Base-by-base conservation (phyloP, 345 rosid species). In the Cardiospermum halicacabum region DNA sequence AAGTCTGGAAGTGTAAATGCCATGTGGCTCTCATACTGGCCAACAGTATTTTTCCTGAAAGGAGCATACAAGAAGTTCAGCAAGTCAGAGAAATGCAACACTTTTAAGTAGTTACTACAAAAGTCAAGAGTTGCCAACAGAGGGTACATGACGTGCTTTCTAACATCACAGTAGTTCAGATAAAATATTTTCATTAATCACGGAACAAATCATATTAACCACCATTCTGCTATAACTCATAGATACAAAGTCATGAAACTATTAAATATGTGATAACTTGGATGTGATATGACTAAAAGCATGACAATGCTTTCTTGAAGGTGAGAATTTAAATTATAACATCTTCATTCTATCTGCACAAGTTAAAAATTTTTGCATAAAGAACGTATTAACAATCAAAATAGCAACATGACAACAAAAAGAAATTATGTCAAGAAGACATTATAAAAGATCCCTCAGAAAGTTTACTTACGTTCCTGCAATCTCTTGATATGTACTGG, bases 401-500 rank as follows among this genome's bases (percentile, higher is more conserved):
- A 56, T 34, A 19, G 42, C 5, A 16, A 32, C 11, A n/a, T 34
- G 22, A 18, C 30, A 43, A 26, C 51, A 30, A 31, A 27, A 21
- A 48, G 7, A 19, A 16, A 30, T 7, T 39, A 27, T 31, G 8
- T 27, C 50, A n/a, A n/a, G n/a, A n/a, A n/a, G n/a, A n/a, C n/a
- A n/a, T 19, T 12, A 42, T 13, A 25, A 74, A 42, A 58, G 48
- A 45, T 19, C n/a, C n/a, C n/a, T n/a, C 25, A 42, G 30, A 55
- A 36, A 45, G 21, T 24, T 30, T 36, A 81, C 99, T 83, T 78
- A 94, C 97, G 97, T 78, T 81, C 99, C 99, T 1, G 99, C 97
- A 60, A 94, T 94, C 72, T 94, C 99, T 83, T 94, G 99, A 75
- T 89, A 94, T 15, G 99, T 94, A 70, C 97, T 91, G 72, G 99